Evolutionary conservation across 768 basidiomycete genomes (phyloP), one percentile per base, ranked within the genome.

Genomic region (Suillus ampliporus): DNA sequence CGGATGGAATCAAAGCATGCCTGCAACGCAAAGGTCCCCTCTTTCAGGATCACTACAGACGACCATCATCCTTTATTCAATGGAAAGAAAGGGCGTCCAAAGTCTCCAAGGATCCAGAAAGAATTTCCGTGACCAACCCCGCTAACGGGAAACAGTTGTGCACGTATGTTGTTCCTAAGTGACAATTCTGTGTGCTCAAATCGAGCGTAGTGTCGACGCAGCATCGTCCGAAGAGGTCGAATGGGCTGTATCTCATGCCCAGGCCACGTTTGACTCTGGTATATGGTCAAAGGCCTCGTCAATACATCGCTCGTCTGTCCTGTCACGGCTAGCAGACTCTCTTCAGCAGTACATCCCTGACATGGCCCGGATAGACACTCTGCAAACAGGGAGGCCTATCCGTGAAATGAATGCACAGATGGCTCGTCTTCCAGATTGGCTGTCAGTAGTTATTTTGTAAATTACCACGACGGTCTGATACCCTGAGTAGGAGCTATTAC

Each of bases 391-490:
- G 13, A 81, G 92, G 59, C 79, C 90, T n/a, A 88, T 93, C 51
- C 82, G 90, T 14, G 93, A 95, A 75, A 94, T 95, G 92, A 85
- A 80, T 21, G 86, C 86, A 0, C 94, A 95, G 74, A 80, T 95
- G 4, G 78, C 82, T 1, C 82, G 94, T 43, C 79, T 95, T 40
- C 92, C 92, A 6, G 92, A 95, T 74, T 95, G 94, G 94, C 80
- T 94, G 90, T 93, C 67, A 73, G 89, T 78, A 5, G 19, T 43
- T 60, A 14, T 14, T 17, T 41, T 47, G 57, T 11, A 31, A 19
- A 28, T 48, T 40, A 37, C 50, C 6, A 7, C 40, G 43, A 28
- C 7, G 21, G 59, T 65, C 64, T 54, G 64, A 53, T 44, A 58
- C 51, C 26, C 26, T 52, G 51, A 53, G 56, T 65, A 94, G 91